Conservation (phyloP, 2,329 filamentous ascomycete genomes). For the Diaporthe humulicola region DNA sequence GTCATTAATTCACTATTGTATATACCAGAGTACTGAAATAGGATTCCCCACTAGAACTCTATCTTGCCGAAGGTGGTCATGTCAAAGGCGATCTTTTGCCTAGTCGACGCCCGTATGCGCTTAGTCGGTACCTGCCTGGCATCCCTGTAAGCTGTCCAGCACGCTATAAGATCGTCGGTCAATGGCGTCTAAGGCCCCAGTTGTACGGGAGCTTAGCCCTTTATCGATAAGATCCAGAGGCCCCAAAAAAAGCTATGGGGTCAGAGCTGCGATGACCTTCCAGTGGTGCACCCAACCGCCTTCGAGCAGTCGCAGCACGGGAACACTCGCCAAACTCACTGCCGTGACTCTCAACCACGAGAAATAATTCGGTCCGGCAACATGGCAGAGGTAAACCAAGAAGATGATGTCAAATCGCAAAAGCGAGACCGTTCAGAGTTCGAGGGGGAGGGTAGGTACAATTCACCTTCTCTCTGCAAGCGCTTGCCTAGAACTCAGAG, state of each 20-base stretch:
- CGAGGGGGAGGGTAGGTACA: conserved; percentile 57
- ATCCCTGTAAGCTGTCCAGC: background rate
- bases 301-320: background rate
- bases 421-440: conserved; percentile 72
- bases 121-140: no score
- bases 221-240: conserved; percentile 7
- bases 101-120: background rate
- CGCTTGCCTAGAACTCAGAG: background rate
- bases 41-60: background rate
- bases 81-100: background rate
- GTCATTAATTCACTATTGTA: background rate
- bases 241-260: background rate
- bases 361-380: background rate
- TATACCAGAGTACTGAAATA: background rate
- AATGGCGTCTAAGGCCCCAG: background rate
- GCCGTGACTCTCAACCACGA: background rate
- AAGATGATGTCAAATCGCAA: conserved; percentile 54
- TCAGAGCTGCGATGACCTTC: background rate
- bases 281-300: background rate
- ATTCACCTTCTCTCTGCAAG: background rate
- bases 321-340: no score
- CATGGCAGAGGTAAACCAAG: conserved; percentile 49
- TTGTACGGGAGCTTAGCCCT: background rate
- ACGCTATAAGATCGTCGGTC: conserved; percentile 18
- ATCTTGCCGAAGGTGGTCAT: background rate